These are phyloP conservation scores for Rhizoclosmatium sp. DNA, from an alignment of 192 early-diverging fungal species.

Conservation along the genomic window DNA sequence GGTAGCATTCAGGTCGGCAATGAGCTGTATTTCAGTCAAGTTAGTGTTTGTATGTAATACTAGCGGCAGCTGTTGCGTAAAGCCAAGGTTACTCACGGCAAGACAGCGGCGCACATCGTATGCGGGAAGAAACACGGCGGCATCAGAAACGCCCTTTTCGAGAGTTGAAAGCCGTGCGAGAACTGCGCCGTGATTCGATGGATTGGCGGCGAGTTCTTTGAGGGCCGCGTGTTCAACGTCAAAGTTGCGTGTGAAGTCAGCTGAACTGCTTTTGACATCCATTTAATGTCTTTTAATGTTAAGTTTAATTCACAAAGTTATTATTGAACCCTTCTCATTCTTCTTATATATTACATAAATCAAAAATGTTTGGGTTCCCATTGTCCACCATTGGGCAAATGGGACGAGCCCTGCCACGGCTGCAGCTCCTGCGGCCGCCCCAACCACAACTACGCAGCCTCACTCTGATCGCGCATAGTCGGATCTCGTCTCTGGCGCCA, in stretches of 20 bases:
- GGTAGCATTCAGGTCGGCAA: constrained; percentile 6
- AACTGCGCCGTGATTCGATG: not conserved
- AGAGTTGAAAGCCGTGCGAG: constrained; percentile 56
- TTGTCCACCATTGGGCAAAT: no score
- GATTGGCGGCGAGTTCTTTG: not conserved
- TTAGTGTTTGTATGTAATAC: not conserved
- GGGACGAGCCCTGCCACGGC: no score
- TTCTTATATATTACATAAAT: no score
- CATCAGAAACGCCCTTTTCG: constrained; percentile 68
- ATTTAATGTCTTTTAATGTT: no score
- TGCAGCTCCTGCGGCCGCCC: no score
- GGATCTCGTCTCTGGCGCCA: not conserved
- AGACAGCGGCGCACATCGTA: constrained; percentile 74
- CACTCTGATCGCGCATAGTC: not conserved
- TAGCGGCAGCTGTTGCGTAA: no score
- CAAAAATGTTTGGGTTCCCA: no score
- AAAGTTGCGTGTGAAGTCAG: constrained; percentile 1
- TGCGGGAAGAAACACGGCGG: constrained; percentile 66
- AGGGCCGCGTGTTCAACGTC: constrained; percentile 12
- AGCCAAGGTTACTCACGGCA: constrained; percentile 46
- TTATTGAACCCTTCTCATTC: not conserved
- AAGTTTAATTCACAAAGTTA: not conserved
- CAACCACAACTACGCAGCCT: no score
- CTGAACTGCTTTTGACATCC: not conserved
- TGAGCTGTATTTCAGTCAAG: not conserved